Percentiles rank a stretch among this genome's conserved stretches.
These are phyloP conservation scores for Stropharia rugosoannulata DNA, from an alignment of 768 basidiomycete genomes.

Conservation along the genomic window DNA sequence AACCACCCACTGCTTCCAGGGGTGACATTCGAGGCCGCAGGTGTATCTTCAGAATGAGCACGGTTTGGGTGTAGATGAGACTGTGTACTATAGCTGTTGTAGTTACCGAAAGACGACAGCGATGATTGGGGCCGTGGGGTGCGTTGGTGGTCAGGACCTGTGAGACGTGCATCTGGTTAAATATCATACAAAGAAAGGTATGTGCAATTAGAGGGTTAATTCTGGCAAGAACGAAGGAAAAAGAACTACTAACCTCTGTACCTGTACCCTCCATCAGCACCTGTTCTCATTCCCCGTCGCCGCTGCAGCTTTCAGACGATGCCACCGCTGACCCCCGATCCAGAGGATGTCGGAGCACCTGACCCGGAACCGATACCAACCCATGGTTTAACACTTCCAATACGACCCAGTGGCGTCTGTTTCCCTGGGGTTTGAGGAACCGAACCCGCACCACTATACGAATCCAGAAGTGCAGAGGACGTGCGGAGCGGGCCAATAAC, in stretches of 20 bases:
- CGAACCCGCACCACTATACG: neutral
- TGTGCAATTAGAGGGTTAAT: too few relatives aligned
- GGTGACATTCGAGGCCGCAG: neutral
- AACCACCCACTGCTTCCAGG: neutral
- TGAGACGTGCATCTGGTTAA: slow-evolving; percentile 32
- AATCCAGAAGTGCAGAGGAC: neutral
- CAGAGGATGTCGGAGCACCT: slow-evolving; percentile 5
- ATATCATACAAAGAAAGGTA: too few relatives aligned
- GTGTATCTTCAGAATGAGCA: neutral
- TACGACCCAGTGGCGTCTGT: slow-evolving; percentile 35
- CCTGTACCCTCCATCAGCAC: neutral
- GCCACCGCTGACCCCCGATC: slow-evolving; percentile 10
- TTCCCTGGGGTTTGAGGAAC: slow-evolving; percentile 8
- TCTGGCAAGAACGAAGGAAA: neutral
- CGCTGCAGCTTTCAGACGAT: slow-evolving; percentile 16
- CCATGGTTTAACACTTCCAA: slow-evolving; percentile 46
- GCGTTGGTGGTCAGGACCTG: slow-evolving; percentile 6
- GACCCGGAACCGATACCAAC: slow-evolving; percentile 24
- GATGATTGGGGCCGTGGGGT: slow-evolving; percentile 17
- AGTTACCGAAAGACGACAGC: slow-evolving; percentile 8
- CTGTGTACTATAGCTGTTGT: slow-evolving; percentile 10
- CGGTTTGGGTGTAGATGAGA: neutral
- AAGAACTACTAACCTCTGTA: neutral
- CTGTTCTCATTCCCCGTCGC: slow-evolving; percentile 2
- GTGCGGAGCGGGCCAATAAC: neutral